A percentile compares a stretch with the other conserved stretches of the same genome.
Conservation (phyloP, 768 basidiomycete species). For the Tricholoma furcatifolium region DNA sequence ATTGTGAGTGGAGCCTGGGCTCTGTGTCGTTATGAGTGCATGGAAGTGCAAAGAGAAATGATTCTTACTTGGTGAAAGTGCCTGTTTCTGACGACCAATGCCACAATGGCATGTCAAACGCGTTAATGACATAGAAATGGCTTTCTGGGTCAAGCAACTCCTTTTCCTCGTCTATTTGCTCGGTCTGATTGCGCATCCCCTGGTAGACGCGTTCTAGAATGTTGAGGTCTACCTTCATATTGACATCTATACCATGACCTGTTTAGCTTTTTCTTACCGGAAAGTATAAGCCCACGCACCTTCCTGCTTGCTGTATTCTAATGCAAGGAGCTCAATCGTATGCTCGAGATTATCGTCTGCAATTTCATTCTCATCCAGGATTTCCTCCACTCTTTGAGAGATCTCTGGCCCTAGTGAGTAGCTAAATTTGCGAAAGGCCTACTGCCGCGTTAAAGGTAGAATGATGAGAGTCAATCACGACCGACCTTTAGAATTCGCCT, state of each 20-base stretch:
- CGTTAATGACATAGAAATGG: conserved; percentile 81
- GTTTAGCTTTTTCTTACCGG: not conserved
- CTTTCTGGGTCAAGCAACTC: conserved; percentile 76
- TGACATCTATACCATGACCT: conserved; percentile 50
- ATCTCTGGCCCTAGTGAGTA: conserved; percentile 84
- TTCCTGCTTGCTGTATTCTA: conserved; percentile 89
- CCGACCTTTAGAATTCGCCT: conserved; percentile 47
- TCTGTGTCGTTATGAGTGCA: conserved; percentile 32
- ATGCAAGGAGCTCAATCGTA: conserved; percentile 77
- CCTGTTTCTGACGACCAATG: conserved; percentile 85
- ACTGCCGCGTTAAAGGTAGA: not conserved
- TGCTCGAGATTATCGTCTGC: conserved; percentile 65
- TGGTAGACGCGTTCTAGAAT: conserved; percentile 75
- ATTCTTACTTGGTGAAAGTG: conserved; percentile 80
- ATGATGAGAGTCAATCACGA: not conserved
- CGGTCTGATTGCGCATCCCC: conserved; percentile 64
- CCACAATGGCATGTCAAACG: conserved; percentile 96
- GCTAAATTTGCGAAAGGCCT: conserved; percentile 89
- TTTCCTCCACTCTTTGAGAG: conserved; percentile 65
- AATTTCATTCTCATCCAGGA: conserved; percentile 73
- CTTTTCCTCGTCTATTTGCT: conserved; percentile 46
- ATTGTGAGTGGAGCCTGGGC: conserved; percentile 55
- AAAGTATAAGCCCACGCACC: conserved; percentile 38
- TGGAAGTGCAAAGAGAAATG: not conserved
- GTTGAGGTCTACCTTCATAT: conserved; percentile 76